Base-by-base conservation (phyloP, 2,329 filamentous ascomycete species). In the Aspergillus arachidicola region DNA sequence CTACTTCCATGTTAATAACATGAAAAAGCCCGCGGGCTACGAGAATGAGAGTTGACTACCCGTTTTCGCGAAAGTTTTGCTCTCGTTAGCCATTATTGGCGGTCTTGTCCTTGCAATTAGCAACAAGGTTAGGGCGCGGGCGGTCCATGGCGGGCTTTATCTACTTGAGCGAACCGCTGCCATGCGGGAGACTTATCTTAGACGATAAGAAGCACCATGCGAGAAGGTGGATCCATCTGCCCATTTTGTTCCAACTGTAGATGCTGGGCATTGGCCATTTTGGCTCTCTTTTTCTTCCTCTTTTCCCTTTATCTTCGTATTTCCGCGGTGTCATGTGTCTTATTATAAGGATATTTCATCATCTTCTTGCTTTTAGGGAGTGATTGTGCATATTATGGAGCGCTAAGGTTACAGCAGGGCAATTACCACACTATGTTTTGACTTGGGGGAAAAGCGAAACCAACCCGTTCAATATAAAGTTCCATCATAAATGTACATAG, bases 1-100 rank as follows among this genome's bases (percentile, higher is more conserved):
- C 71, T 99, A 86, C 83, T 98, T 91, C 76, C 91, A 97, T 53
- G 79, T 93, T 72, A 96, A 94, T 78, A 86, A 88, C 61, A 80
- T 94, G 78, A 80, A 89, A 65, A 96, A 95, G 82, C 95, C 95
- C 16, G 87, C 89, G 70, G 95, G 94, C 66, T 97, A 91, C 80
- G 89, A 96, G 76, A 86, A 88, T 69, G 85, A 94, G 80, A 81
- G 84, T 69, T 79, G 75, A 79, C 72, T 77, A 65, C 41, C 69
- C 64, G 69, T 68, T 14, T 58, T 73, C 28, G 64, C 71, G 41
- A 66, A 68, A 45, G 63, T 69, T 11, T 54, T 64, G 28, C 59
- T 74, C 9, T 30, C 36, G 19, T 46, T 61, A 28, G n/a, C 23
- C 34, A n/a, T 66, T 41, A 45, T 65, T 59, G 57, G 56, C 30